A percentile compares a stretch with the other conserved stretches of the same genome.
These are phyloP conservation scores for Gossypium gossypioides DNA, from an alignment of 441 rosid genomes.

Conservation along the genomic window DNA sequence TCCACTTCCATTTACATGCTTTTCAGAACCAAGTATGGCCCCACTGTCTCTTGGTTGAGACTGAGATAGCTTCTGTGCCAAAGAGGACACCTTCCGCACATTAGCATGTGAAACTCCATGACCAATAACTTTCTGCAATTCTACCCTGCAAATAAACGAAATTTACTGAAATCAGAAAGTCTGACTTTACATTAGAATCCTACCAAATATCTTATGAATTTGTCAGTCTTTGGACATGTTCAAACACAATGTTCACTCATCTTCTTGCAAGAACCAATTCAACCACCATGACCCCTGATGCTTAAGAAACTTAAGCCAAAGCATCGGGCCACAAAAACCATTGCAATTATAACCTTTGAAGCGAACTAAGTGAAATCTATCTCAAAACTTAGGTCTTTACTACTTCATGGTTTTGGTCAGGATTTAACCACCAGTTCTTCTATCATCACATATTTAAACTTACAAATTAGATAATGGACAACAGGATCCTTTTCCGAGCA, in stretches of 20 bases:
- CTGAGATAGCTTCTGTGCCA: constrained; percentile 43
- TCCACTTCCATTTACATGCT: constrained; percentile 26
- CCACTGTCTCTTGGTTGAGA: constrained; percentile 44
- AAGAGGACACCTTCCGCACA: constrained; percentile 43
- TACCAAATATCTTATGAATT: background rate
- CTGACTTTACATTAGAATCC: background rate
- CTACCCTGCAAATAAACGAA: constrained; percentile 41
- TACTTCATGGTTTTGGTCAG: background rate
- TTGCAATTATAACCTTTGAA: background rate
- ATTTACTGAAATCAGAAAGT: background rate
- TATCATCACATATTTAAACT: background rate
- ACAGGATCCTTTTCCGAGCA: background rate
- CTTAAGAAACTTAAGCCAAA: background rate
- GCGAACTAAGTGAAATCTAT: background rate
- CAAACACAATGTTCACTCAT: background rate
- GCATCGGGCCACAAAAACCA: background rate
- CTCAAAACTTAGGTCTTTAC: background rate
- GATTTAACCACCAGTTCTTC: background rate
- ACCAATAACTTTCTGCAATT: constrained; percentile 64
- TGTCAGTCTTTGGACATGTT: background rate
- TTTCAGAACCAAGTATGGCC: constrained; percentile 24
- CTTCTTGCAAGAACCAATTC: background rate
- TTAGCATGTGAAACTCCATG: constrained; percentile 42
- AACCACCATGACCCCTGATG: background rate
- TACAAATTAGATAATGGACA: background rate